Base-by-base conservation (phyloP, 352 stramenopile genomes). In the Globisporangium recalcitrans region DNA sequence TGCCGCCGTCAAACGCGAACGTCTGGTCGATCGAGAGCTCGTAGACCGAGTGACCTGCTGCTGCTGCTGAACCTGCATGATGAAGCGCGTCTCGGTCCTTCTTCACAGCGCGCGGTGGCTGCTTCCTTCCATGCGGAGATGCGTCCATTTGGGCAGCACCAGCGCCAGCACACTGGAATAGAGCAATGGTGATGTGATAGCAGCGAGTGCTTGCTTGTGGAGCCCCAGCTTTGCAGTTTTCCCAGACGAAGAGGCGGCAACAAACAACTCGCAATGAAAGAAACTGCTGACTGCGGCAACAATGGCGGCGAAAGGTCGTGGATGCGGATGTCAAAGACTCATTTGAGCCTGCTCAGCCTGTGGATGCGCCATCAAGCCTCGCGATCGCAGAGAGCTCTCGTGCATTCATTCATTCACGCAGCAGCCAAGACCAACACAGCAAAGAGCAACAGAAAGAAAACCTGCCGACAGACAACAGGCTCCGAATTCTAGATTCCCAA, bases 1-100 rank as follows among this genome's bases (percentile, higher is more conserved):
- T 80, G 19, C 82, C 82, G 6, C 82, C 82, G 51, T 89, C 75
- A 62, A 91, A 89, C 69, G 89, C 82, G 53, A 87, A 91, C 22
- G 81, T 75, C 11, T 74, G 67, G 52, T 91, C 78, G 32, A 89
- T 48, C 13, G 69, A 72, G 36, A 91, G 73, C 62, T 76, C 34
- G 66, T 57, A 66, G 42, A 61, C 55, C 42, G 42, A 48, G 52
- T 61, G 60, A 38, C 19, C 26, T 3, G 58, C n/a, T 34, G 42
- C 11, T 19, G 29, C 13, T 47, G 19, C 19, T 19, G 44, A 44
- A 8, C 14, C 36, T 44, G 36, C 21, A 11, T 31, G 19, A 11
- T 31, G 19, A 27, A 38, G 9, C 32, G 3, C 10, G 10, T 44
- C 36, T 42, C 27, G 9, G 27, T 16, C 51, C 26, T 56, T 56